Conservation (phyloP, 2,329 filamentous ascomycete genomes). For the Blastomyces silverae region DNA sequence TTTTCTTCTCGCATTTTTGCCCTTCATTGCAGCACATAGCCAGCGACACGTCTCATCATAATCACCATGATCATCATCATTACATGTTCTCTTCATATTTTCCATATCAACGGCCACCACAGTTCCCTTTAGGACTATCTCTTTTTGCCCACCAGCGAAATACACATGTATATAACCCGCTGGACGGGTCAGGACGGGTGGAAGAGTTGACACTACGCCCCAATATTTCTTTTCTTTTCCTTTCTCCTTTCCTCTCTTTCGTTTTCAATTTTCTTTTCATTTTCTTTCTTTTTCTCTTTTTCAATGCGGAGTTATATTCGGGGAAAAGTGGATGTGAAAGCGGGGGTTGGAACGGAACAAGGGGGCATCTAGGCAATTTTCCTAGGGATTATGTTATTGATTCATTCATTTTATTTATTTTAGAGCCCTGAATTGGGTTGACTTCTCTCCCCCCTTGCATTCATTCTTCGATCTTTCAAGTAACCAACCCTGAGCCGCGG, state of each 20-base stretch:
- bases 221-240: not conserved
- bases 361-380: not conserved
- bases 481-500: not conserved
- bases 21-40: not conserved
- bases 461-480: not conserved
- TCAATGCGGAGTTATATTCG: slow-evolving; percentile 6
- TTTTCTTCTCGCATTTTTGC: not conserved
- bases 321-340: not conserved
- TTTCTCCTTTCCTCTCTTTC: not conserved
- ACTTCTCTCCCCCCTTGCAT: not conserved
- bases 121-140: not conserved
- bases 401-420: not conserved
- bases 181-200: slow-evolving; percentile 11
- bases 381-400: not conserved
- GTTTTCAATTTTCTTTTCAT: not conserved
- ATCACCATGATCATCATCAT: not conserved
- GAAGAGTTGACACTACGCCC: not conserved
- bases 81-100: slow-evolving; percentile 10
- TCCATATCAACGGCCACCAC: not conserved
- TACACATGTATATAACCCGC: slow-evolving; percentile 6
- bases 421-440: too few relatives aligned
- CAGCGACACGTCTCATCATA: not conserved
- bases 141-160: not conserved
- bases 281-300: not conserved
- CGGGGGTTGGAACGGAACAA: not conserved